Base-by-base conservation (phyloP, 768 basidiomycete species). In the Termitomyces sp. region DNA sequence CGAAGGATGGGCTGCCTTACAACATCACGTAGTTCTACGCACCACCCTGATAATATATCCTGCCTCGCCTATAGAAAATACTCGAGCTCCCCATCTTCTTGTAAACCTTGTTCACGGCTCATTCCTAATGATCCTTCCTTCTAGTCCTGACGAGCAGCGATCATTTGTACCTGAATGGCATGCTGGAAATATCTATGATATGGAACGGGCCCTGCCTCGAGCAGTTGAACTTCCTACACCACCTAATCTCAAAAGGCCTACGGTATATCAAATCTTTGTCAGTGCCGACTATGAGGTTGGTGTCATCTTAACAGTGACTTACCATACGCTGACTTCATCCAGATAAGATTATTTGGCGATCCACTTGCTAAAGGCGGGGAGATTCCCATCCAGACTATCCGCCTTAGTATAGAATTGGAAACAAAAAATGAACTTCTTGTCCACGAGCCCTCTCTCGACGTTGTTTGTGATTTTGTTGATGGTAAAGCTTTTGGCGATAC, bases 331-430 rank as follows among this genome's bases (percentile, higher is more conserved):
- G 50, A 51, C 50, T 44, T 42, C 34, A 32, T 24, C 52, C 62
- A 92, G 88, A 91, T 94, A 56, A 77, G 92, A 60, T 76, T 94
- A 47, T 95, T 93, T 67, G 92, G 92, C 7, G 89, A 90, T 68
- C 90, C 91, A 10, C 71, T 62, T 32, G 70, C 67, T 16, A 62
- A 71, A 10, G 71, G 70, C 8, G 72, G 67, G 24, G 70, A 76
- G 1, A 55, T 73, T 4, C 92, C 91, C 0, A 71, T 76, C 13
- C 81, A 90, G 57, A 79, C 71, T 22, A 71, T 94, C 59, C 75
- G 74, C 4, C 62, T 92, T 47, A 67, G 69, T 0, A 73, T 86
- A 26, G 71, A 76, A 13, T 55, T 82, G 9, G 77, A 82, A 31
- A 61, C 67, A 0, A 59, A 65, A 2, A 51, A 42, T 0, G 32